A percentile compares a stretch with the other conserved stretches of the same genome.
These are phyloP conservation scores for Lactarius trivialis DNA, from an alignment of 768 basidiomycete genomes.

Conservation along the genomic window DNA sequence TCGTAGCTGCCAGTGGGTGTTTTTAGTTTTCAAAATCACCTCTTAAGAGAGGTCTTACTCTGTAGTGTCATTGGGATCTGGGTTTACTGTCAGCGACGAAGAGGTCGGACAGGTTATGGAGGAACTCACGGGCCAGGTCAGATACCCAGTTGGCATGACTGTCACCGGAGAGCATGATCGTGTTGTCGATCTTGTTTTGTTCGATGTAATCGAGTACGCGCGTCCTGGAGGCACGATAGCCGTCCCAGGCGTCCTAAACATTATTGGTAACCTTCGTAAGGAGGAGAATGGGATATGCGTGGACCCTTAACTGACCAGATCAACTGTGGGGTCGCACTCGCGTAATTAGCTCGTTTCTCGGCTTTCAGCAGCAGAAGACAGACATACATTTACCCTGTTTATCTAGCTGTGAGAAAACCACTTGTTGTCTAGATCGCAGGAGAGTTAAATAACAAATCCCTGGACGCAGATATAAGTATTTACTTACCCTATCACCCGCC, in stretches of 20 bases:
- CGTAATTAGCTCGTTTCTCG: constrained; percentile 15
- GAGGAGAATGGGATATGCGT: neutral
- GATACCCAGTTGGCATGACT: constrained; percentile 59
- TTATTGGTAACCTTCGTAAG: neutral
- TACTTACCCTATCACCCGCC: constrained; percentile 50
- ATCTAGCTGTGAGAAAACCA: constrained; percentile 47
- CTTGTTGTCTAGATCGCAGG: constrained; percentile 39
- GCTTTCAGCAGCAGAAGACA: neutral
- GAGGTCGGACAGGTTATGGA: neutral
- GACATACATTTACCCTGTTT: constrained; percentile 34
- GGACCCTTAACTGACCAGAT: neutral
- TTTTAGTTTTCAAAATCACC: neutral
- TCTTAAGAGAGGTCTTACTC: constrained; percentile 28
- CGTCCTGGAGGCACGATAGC: constrained; percentile 49
- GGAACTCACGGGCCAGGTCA: constrained; percentile 43
- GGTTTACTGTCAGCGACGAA: neutral
- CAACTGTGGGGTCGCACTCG: constrained; percentile 23
- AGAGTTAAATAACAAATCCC: neutral
- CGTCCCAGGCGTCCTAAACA: constrained; percentile 50
- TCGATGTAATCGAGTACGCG: constrained; percentile 48
- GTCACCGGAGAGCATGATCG: constrained; percentile 54
- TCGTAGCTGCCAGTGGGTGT: constrained; percentile 37
- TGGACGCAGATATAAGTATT: constrained; percentile 2
- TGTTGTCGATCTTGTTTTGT: constrained; percentile 45
- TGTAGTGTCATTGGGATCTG: constrained; percentile 45